Conservation (phyloP, 257 asterid species). For the Solanum rostratum region DNA sequence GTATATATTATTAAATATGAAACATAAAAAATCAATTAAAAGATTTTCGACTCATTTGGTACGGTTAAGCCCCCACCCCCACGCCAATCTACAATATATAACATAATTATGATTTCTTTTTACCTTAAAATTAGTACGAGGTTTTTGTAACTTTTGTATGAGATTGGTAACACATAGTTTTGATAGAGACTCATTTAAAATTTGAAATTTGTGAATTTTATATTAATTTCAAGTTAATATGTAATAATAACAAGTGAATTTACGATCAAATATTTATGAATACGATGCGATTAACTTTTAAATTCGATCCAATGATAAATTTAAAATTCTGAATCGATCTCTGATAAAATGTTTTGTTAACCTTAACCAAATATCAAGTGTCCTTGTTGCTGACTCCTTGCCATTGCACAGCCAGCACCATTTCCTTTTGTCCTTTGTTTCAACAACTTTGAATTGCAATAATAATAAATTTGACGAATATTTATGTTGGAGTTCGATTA, state of each 20-base stretch:
- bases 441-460: background rate
- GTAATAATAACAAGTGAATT: background rate
- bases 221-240: background rate
- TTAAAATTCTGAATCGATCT: background rate
- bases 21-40: background rate
- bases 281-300: background rate
- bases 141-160: background rate
- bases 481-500: background rate
- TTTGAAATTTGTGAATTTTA: background rate
- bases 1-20: background rate
- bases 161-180: background rate
- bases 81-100: background rate
- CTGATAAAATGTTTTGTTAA: fast-evolving
- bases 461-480: background rate
- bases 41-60: background rate
- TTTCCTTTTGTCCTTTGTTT: background rate
- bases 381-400: background rate
- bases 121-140: background rate
- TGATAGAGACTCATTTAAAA: fast-evolving
- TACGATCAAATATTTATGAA: background rate
- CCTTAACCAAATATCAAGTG: background rate
- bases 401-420: background rate
- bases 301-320: fast-evolving
- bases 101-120: background rate
- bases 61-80: too few species aligned